Base-by-base conservation (phyloP, 1,284 basidiomycete genomes). In the Malassezia globosa region DNA sequence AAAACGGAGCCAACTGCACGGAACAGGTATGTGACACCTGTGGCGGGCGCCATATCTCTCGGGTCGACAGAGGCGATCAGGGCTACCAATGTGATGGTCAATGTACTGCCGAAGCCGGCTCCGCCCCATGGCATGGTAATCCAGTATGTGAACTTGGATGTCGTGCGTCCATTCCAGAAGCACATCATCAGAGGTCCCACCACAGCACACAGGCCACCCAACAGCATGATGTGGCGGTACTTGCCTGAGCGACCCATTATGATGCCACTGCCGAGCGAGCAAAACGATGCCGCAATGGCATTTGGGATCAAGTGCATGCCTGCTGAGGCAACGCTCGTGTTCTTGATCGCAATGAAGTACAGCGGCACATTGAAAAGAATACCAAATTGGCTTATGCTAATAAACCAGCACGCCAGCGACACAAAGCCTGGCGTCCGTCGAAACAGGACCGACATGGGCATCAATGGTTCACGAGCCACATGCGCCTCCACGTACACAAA, bases 401-500 rank as follows among this genome's bases (percentile, higher is more conserved):
- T 66, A 64, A 73, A 72, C 66, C 68, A 72, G 63, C 69, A 72
- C 7, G 71, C 64, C 27, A 73, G 56, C 33, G 69, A 56, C 42
- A 73, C 70, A 34, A 72, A 72, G 42, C 69, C 69, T 13, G 72
- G 72, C 21, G 72, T 73, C 33, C 66, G 63, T 48, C 56, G 61
- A 60, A 73, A 72, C 37, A 73, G 61, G 36, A 73, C 69, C 38
- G 58, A 53, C 52, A 72, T 66, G 25, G 72, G 69, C 62, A 73
- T 67, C 21, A 72, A 52, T 21, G 72, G 72, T 53, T 73, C 72
- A 19, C 60, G 55, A 6, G 75, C 69, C 18, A 76, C 72, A 54
- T 69, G 72, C 41, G 66, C 69, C 61, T 78, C 77, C 46, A 78
- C 60, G 29, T 77, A 63, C 33, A 76, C 67, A 24, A 78, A 68